Base-by-base conservation (phyloP, 2,329 filamentous ascomycete species). In the Dactylellina cionopaga region DNA sequence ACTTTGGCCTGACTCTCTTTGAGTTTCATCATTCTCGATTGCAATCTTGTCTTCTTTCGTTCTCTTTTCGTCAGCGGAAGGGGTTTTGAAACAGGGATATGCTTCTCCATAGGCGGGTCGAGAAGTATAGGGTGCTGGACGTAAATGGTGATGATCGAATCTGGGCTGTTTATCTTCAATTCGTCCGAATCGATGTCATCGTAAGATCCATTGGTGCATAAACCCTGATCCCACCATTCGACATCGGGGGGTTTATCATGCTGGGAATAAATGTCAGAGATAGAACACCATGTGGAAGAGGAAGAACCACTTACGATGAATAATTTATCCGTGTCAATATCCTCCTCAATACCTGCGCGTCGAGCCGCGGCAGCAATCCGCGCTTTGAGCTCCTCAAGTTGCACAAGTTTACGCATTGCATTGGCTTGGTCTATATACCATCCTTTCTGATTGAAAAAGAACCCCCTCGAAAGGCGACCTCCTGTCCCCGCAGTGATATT, bases 1-100 rank as follows among this genome's bases (percentile, higher is more conserved):
- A 98, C 95, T 83, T 99, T 98, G 35, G 94, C 93, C 81, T 99
- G 95, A 79, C 93, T 89, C 81, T 99, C 96, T 80, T 98, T 98
- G 75, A 96, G 84, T 74, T 97, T 92, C 39, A 91, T 93, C 87
- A 94, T 94, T 75, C 96, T 88, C 60, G 92, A 88, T 81, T 97
- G 92, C 35, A 95, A 87, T 56, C 95, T 90, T 65, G 96, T 84
- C 80, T 98, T 98, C 56, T 91, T 90, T 80, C 94, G 92, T 82
- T 99, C 96, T 79, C 92, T 92, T 6, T 88, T 84, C 0, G 96
- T 99, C 59, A 99, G 85, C 80, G 91, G 96, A 89, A 98, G 93
- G 3, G 95, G 89, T 80, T 98, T 97, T 11, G 91, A 86, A 15
- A 87, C 84, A 0, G 92, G 90, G 11, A 88, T 83, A 69, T 92